Evolutionary conservation across 495 filamentous ascomycete genomes (phyloP), one percentile per base, ranked within the genome.

Genomic region (Aspergillus campestris): DNA sequence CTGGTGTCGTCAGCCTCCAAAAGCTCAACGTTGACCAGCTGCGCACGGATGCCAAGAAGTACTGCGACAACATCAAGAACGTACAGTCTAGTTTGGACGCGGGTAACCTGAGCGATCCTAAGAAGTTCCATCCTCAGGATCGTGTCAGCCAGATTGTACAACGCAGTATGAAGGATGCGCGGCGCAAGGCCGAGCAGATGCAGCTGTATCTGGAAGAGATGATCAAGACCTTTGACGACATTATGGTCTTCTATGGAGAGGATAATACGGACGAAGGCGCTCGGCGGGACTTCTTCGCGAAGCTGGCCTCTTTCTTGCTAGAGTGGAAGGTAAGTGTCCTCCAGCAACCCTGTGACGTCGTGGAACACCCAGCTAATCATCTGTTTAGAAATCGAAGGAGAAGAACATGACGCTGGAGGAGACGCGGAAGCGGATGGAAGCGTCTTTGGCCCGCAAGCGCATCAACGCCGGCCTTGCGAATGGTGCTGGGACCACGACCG

Each of bases 81-180:
- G 82, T 97, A 34, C 92, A 98, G 61, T 75, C 75, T 54, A 91
- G 87, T 31, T 79, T 98, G 34, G 92, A 98, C 61, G 83, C 83
- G 4, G 92, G 92, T 47, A 98, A 96, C 61, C 74, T 98, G 42
- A 94, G 87, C 55, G 92, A 98, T 61, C 81, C 90, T 28, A 95
- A 90, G 77, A 94, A 92, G 56, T 98, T 98, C 72, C 92, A 98
- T 56, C 92, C 92, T 5, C 87, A 96, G 62, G 92, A 98, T 62
- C 86, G 94, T 34, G 89, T 96, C 40, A 83, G 84, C 53, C 86
- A 94, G 62, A 77, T 97, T 13, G 88, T 95, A 37, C 87, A 94
- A 62, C 77, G 91, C 31, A 85, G 79, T 47, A 95, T 98, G 89
- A 96, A 95, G 65, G 94, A 98, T 52, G 94, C 92, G 32, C 70